Conservation (phyloP, 2,329 filamentous ascomycete genomes). For the Zalaria sp. region DNA sequence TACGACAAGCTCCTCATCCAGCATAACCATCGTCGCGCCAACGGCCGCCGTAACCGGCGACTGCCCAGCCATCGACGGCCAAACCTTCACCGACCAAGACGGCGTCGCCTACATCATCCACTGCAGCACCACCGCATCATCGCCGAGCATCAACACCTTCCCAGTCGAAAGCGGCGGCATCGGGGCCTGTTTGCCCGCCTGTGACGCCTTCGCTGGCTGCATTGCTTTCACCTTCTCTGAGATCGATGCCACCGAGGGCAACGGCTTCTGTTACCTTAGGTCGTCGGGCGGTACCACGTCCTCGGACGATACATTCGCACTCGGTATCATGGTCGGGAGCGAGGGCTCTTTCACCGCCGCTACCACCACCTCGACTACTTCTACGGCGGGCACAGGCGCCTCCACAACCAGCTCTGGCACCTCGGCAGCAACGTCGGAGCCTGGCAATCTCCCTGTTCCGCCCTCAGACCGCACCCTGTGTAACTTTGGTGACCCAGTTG, state of each 20-base stretch:
- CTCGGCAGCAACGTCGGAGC: neutral
- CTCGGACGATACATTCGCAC: neutral
- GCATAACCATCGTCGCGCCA: neutral
- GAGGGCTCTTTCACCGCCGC: neutral
- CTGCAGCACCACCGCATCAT: conserved; percentile 3
- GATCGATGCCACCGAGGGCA: conserved; percentile 3
- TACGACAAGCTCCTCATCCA: neutral
- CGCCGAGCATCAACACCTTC: neutral
- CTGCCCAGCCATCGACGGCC: conserved; percentile 7
- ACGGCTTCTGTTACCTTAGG: conserved; percentile 5
- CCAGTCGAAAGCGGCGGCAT: conserved; percentile 1
- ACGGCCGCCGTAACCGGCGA: neutral
- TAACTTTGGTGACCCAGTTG: conserved; percentile 15
- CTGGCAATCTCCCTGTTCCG: conserved; percentile 4
- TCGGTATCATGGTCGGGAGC: neutral
- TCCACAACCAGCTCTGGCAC: conserved; percentile 3
- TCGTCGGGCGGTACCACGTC: neutral
- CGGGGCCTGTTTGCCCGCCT: conserved; percentile 10
- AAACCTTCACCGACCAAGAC: conserved; percentile 3
- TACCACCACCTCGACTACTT: conserved; percentile 4
- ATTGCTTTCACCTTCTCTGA: conserved; percentile 9
- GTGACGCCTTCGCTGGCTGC: conserved; percentile 8
- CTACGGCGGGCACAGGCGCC: conserved; percentile 1
- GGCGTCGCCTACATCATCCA: conserved; percentile 6
- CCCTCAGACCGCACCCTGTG: conserved; percentile 9